Base-by-base conservation (phyloP, 257 asterid genomes). In the Verbena officinalis region DNA sequence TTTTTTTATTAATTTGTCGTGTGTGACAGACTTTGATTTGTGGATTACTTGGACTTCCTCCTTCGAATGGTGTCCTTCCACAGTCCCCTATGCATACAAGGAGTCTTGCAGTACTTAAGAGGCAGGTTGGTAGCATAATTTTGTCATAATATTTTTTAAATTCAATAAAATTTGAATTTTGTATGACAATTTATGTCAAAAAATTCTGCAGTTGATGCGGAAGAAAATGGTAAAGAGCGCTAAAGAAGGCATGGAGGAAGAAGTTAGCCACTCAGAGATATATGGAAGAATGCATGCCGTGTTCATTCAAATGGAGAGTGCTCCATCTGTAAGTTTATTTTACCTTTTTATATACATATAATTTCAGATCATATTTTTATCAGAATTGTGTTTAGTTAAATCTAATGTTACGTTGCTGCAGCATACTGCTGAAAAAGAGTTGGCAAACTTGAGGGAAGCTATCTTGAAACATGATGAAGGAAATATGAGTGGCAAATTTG, bases 41-140 rank as follows among this genome's bases (percentile, higher is more conserved):
- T 31, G 99, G 99, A 64, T 78, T 94, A 77, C 92, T 94, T 22
- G 99, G 99, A 69, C 84, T 90, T 59, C 99, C 99, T 64, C 99
- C 99, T 66, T 94, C 99, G 0, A 94, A 94, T 55, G 99, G 99
- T 22, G 99, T 94, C 61, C 96, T 94, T 71, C 99, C 99, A 12
- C 99, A 94, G 79, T 90, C 99, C 20, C 99, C 99, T 19, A 94
- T 94, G 99, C 99, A 94, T 59, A 90, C 99, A 17, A 82, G 84
- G 69, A 93, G 99, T 72, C 99, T 93, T 70, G 96, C 96, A 5
- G 86, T 83, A 66, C 96, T 94, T 50, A 87, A 86, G 84, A 90
- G 71, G 73, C 97, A 86, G 96, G 98, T 91, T 34, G 24, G 77
- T 16, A n/a, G 49, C 58, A 62, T 34, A 31, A 59, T 63, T 40